Conservation (phyloP, 2,329 filamentous ascomycete species). For the Mariannaea sp. region DNA sequence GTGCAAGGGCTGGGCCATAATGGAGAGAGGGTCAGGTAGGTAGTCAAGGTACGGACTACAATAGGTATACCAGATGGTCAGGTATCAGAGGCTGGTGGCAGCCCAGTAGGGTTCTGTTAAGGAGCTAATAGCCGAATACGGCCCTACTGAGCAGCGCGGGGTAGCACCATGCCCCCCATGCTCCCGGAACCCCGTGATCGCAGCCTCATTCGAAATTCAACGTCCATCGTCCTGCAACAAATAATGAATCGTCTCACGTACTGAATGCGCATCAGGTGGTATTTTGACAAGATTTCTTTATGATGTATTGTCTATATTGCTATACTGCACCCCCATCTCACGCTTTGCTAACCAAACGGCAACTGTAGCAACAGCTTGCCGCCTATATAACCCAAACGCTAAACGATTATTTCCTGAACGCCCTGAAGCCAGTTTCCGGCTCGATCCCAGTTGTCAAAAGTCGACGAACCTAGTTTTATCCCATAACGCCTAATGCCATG, state of each 20-base stretch:
- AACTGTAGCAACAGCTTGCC: conserved; percentile 20
- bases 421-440: conserved; percentile 8
- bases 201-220: conserved; percentile 22
- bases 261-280: not conserved
- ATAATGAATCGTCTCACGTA: conserved; percentile 6
- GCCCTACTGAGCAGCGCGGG: conserved; percentile 31
- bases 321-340: conserved; percentile 17
- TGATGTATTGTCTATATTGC: conserved; percentile 25
- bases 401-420: conserved; percentile 26
- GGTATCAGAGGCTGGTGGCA: conserved; percentile 15
- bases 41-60: too few relatives aligned
- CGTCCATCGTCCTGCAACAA: conserved; percentile 24
- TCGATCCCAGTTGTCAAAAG: conserved; percentile 17
- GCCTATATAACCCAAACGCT: conserved; percentile 33
- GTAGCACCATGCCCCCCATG: conserved; percentile 24
- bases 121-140: conserved; percentile 5
- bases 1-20: conserved; percentile 11
- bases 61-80: conserved; percentile 7
- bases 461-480: conserved; percentile 26
- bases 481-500: conserved; percentile 38
- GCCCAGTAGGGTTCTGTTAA: conserved; percentile 20
- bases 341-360: conserved; percentile 18
- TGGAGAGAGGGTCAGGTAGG: too few relatives aligned
- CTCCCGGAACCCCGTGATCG: conserved; percentile 33
- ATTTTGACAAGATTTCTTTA: conserved; percentile 18